Evolutionary conservation across 495 filamentous ascomycete genomes (phyloP).

Genomic region (Tuber indicum): DNA sequence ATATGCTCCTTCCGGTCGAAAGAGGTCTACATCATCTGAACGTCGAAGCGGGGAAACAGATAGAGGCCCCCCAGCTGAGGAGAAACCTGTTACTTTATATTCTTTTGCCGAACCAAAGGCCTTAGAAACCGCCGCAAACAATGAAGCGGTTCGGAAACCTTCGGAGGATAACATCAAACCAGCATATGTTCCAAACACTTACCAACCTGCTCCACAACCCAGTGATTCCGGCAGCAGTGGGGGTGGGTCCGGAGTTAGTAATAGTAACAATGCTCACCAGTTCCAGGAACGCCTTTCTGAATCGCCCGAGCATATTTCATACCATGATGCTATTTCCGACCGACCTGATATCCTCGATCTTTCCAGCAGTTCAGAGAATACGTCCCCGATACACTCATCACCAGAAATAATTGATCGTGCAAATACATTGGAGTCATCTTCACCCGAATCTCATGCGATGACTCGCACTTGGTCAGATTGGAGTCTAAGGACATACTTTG

Average conservation of each 20-base stretch:
- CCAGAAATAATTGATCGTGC: slow-evolving; percentile 54
- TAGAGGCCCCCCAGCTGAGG: slow-evolving; percentile 13
- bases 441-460: slow-evolving; percentile 32
- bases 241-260: background rate
- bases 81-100: slow-evolving; percentile 25
- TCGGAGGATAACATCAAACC: slow-evolving; percentile 33
- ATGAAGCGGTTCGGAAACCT: slow-evolving; percentile 42
- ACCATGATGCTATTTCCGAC: slow-evolving; percentile 46
- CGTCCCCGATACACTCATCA: slow-evolving; percentile 55
- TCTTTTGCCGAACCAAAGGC: slow-evolving; percentile 49
- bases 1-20: slow-evolving; percentile 26
- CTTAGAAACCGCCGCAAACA: slow-evolving; percentile 48
- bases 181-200: slow-evolving; percentile 20
- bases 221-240: slow-evolving; percentile 18
- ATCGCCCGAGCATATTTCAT: slow-evolving; percentile 70
- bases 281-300: slow-evolving; percentile 57
- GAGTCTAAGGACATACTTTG: slow-evolving; percentile 77
- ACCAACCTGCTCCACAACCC: slow-evolving; percentile 26
- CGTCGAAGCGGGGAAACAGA: slow-evolving; percentile 18
- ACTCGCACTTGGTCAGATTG: slow-evolving; percentile 70
- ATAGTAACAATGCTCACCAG: slow-evolving; percentile 15
- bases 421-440: slow-evolving; percentile 43
- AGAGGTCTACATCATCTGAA: slow-evolving; percentile 16
- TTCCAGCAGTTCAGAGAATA: slow-evolving; percentile 58
- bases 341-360: slow-evolving; percentile 60